Percentiles rank a stretch among this genome's conserved stretches.
phyloP scores from a whole-genome alignment of 208 protist species.

The Leishmania aethiopica region DNA sequence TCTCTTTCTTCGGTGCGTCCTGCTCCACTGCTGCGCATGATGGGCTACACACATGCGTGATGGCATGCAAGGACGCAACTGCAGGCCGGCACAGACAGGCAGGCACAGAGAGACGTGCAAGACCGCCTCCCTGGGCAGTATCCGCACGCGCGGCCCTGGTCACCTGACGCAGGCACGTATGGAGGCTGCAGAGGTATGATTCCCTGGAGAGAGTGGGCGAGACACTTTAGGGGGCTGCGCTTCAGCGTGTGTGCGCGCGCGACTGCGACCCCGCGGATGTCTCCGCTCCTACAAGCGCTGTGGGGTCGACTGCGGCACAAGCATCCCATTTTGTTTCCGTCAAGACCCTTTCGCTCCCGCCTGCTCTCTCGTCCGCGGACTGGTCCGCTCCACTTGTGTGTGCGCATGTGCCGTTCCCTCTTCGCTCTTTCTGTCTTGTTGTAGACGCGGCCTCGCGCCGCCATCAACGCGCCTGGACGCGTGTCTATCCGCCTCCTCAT shows the following conservation, averaged over 20 bases:
- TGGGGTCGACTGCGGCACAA: background rate
- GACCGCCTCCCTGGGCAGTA: background rate
- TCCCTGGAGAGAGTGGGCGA: background rate
- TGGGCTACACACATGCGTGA: background rate
- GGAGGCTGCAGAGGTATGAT: background rate
- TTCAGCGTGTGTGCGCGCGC: background rate
- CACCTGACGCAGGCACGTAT: background rate
- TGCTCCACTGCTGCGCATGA: background rate
- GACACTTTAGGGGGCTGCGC: background rate
- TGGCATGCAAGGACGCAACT: background rate
- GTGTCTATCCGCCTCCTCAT: background rate
- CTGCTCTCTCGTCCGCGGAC: background rate
- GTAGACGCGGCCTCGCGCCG: background rate
- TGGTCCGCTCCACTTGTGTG: background rate
- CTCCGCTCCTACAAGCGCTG: no score
- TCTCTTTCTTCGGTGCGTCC: background rate
- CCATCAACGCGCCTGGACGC: background rate
- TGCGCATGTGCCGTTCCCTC: no score
- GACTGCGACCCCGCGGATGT: background rate
- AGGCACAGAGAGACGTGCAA: background rate
- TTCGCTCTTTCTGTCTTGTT: background rate
- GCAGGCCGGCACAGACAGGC: background rate
- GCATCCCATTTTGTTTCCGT: background rate
- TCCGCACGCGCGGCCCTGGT: no score
- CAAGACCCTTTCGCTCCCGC: background rate